Evolutionary conservation across 2,329 filamentous ascomycete species (phyloP), one percentile per base, ranked within the genome.

Genomic region (Neopestalotiopsis clavispora): DNA sequence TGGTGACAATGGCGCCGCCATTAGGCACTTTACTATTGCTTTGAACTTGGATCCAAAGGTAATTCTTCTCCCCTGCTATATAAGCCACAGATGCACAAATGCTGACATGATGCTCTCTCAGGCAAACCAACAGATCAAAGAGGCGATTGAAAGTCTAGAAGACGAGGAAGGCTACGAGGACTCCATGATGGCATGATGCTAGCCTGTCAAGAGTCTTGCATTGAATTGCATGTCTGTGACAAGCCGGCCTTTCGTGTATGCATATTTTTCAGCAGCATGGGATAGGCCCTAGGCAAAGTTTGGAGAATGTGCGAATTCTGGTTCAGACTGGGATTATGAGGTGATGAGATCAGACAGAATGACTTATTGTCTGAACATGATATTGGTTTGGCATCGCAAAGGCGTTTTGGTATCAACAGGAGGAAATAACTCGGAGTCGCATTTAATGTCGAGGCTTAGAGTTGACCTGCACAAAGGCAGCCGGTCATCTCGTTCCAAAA

Each of bases 31-130:
- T 78, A 99, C 96, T 6, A 95, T 95, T 79, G 96, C 96, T 20
- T 84, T 98, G 77, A 97, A 97, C 80, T 84, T 99, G 76, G 96
- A 99, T 84, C 96, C 95, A 38, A 98, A 98, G 91, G 95, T 97
- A 85, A 78, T 86, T 78, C 61, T 45, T 6, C 23, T 59, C 23
- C 23, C 14, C n/a, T 40, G 17, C 17, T 61, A 10, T 5, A n/a
- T 14, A 14, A 1, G 23, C 58, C 49, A 34, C 10, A 45, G 23
- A 7, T 45, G 23, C 52, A n/a, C 40, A 40, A 67, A 69, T 67
- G 67, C 79, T 81, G 74, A 78, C 68, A 3, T 32, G 13, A n/a
- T 66, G 32, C 6, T 20, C 67, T 20, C 67, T 14, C 73, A 97
- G 95, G 94, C 95, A 75, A 94, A 94, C 72, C 92, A 93, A 71